A percentile compares a stretch with the other conserved stretches of the same genome.
Evolutionary conservation across 2,329 filamentous ascomycete genomes (phyloP).

Genomic region (Ceratocystis destructans): DNA sequence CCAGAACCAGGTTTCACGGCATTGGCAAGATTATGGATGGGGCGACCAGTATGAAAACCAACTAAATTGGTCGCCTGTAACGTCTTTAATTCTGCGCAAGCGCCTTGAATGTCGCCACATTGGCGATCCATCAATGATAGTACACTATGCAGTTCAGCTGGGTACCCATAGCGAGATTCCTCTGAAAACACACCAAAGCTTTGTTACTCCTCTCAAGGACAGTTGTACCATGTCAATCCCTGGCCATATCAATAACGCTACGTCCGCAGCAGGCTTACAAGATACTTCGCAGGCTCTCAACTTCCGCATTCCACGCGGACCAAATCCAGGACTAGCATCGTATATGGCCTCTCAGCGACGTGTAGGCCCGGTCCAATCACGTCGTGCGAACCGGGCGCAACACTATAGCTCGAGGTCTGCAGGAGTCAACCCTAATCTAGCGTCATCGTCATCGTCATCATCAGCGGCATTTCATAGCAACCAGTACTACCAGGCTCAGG

Average conservation of each 20-base stretch:
- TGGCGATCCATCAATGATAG: constrained; percentile 28
- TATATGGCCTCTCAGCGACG: constrained; percentile 29
- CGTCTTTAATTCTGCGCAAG: constrained; percentile 31
- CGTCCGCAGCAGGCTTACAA: constrained; percentile 7
- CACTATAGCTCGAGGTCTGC: constrained; percentile 15
- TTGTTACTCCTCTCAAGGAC: constrained; percentile 28
- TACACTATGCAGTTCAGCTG: constrained; percentile 30
- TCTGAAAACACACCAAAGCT: constrained; percentile 25
- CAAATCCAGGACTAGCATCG: constrained; percentile 27
- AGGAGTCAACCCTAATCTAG: constrained; percentile 12
- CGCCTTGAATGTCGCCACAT: constrained; percentile 35
- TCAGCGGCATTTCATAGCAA: neutral
- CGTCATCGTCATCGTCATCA: constrained; percentile 9
- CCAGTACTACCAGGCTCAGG: constrained; percentile 5
- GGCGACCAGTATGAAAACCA: constrained; percentile 25
- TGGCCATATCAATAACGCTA: constrained; percentile 25
- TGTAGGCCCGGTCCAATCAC: constrained; percentile 23
- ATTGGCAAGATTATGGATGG: constrained; percentile 29
- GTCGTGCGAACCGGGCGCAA: constrained; percentile 6
- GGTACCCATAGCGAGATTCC: constrained; percentile 25
- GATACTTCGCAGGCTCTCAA: constrained; percentile 25
- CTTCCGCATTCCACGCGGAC: constrained; percentile 28
- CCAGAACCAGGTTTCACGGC: constrained; percentile 28
- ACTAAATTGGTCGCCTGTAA: constrained; percentile 32
- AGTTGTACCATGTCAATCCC: constrained; percentile 27